Base-by-base conservation (phyloP, 1,284 basidiomycete species). In the Apiotrichum akiyoshidainum region DNA sequence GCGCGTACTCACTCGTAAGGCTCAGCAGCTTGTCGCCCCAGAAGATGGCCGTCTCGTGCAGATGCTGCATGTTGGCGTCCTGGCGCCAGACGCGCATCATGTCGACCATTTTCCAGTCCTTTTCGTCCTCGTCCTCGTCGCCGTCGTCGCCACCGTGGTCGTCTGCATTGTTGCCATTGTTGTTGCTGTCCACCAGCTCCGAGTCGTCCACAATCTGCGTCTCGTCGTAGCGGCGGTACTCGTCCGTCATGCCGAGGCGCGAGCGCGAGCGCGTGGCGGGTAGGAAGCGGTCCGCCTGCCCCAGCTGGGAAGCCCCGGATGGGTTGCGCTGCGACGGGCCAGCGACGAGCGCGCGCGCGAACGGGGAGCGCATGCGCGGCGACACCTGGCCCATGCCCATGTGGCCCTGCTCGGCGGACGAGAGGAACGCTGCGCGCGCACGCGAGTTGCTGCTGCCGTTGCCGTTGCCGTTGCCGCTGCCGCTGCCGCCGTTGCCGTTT, bases 21-120 rank as follows among this genome's bases (percentile, higher is more conserved):
- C 85, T 89, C 40, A 97, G 81, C 46, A 98, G 85, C 78, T 99
- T 98, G 80, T 95, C 90, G 3, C 94, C 96, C 96, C 96, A 99
- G 74, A 98, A 98, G 11, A 90, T 88, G 14, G 96, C 96, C 0
- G 95, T 97, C 65, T 94, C 91, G 77, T 98, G 97, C 34, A 99
- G 80, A 80, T 99, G 95, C 76, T 98, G 95, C 84, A 94, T 92
- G 69, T 97, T 85, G 41, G 96, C 95, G 79, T 99, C 96, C 72
- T 98, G 92, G 52, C 96, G 81, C 96, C 96, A 99, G 45, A 92
- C 78, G 56, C 96, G 83, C 87, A 99, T 93, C n/a, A 92, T 85
- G 73, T 96, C 92, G 6, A 97, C 85, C 81, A 91, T 87, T 1
- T 84, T 84, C 89, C 89, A 92, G 65, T 60, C 65, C n/a, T 61